Conservation (phyloP, 106 monocot genomes). For the Acanthochlamys bracteata region DNA sequence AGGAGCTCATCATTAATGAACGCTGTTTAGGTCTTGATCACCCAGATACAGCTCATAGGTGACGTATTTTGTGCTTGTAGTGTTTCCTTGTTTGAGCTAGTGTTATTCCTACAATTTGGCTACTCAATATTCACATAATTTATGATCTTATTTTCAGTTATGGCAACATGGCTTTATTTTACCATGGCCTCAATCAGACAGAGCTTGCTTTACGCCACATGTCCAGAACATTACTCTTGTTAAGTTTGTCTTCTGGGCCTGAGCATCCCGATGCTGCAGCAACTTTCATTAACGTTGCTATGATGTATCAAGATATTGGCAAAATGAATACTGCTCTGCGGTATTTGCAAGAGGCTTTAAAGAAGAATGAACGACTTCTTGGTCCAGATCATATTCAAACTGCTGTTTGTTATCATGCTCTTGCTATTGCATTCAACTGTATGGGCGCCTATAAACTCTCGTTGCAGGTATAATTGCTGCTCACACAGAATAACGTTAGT, state of each 20-base stretch:
- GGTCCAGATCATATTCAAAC: slow-evolving; percentile 91
- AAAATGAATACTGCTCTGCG: slow-evolving; percentile 89
- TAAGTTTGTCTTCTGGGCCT: slow-evolving; percentile 76
- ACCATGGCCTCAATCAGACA: slow-evolving; percentile 88
- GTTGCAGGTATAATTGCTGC: slow-evolving; percentile 48
- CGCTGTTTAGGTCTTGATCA: slow-evolving; percentile 94
- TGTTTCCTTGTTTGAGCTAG: slow-evolving; percentile 1
- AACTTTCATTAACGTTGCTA: slow-evolving; percentile 93
- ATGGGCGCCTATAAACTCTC: slow-evolving; percentile 97
- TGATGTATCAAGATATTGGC: slow-evolving; percentile 96
- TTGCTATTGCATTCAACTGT: slow-evolving; percentile 93
- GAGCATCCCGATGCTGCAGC: slow-evolving; percentile 94
- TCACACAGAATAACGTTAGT: background rate
- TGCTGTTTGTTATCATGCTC: slow-evolving; percentile 96
- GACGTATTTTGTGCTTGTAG: background rate
- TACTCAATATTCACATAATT: background rate
- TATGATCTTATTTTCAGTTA: slow-evolving; percentile 40
- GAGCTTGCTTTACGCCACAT: slow-evolving; percentile 86
- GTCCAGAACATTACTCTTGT: slow-evolving; percentile 70
- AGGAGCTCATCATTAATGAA: slow-evolving; percentile 97
- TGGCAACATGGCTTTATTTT: slow-evolving; percentile 97
- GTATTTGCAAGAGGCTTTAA: slow-evolving; percentile 90
- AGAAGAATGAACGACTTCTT: slow-evolving; percentile 90
- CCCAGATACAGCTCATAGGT: slow-evolving; percentile 91
- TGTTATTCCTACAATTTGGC: background rate